Base-by-base conservation (phyloP, 306 rosid genomes). In the Casuarina glauca region DNA sequence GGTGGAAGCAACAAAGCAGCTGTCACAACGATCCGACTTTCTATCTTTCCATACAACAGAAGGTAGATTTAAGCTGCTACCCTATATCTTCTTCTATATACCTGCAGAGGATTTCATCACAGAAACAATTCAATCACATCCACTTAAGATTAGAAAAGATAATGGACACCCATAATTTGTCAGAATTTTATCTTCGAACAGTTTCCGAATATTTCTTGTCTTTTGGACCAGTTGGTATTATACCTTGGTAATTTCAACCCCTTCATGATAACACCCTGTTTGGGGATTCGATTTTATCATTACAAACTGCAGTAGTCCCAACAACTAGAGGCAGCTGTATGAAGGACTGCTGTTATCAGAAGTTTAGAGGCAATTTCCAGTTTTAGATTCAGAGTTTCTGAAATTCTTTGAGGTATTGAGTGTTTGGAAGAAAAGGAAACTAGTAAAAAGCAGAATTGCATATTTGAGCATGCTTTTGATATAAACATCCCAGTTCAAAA, bases 1-100 rank as follows among this genome's bases (percentile, higher is more conserved):
- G 67, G 75, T 82, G 67, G 85, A 78, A 80, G 76, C 36, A 84
- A 84, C 75, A 63, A 77, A 48, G 51, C 78, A 79, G 86, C 89
- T 75, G 15, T 76, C 73, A 69, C 84, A 79, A 66, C 81, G 20
- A 77, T 60, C 73, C 43, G 76, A 77, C 79, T 49, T 4, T 69
- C 81, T 50, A 48, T 62, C 82, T 44, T 80, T 75, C 67, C 77
- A 79, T 15, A 74, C 60, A 35, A 69, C 20, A 70, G 76, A 78
- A 69, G 79, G 72, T 79, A 78, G 70, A 75, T 62, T 67, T 46
- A 67, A 20, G 39, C 73, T 85, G 74, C 75, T 57, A 80, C 35
- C 70, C 82, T 69, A 78, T 61, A 73, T 26, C 32, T 26, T 26
- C 32, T 61, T 78, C 77, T 83, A 72, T 78, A 71, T 82, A 82